phyloP scores from a whole-genome alignment of 2,329 filamentous ascomycete genomes.

The Claviceps fusiformis region DNA sequence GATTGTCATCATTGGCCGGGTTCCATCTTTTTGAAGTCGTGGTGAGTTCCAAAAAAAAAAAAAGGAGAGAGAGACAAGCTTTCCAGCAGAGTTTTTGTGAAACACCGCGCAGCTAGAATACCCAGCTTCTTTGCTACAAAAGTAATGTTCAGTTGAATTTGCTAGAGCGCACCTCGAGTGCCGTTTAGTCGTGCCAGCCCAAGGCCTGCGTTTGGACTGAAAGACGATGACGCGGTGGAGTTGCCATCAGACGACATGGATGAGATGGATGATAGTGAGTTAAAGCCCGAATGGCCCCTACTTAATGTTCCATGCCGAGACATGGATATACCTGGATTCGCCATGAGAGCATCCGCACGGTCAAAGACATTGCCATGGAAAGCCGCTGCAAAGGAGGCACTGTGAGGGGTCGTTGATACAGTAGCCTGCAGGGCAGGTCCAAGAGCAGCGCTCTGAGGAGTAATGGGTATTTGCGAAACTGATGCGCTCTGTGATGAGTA shows the following conservation, averaged over 20 bases:
- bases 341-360: conserved; percentile 43
- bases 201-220: conserved; percentile 19
- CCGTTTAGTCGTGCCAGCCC: conserved; percentile 22
- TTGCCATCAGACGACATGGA: conserved; percentile 28
- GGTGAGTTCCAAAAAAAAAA: background rate
- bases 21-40: background rate
- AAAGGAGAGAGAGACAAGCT: background rate
- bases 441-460: conserved; percentile 76
- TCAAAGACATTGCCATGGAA: conserved; percentile 48
- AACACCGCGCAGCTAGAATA: background rate
- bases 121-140: background rate
- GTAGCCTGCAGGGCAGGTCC: conserved; percentile 86
- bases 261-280: conserved; percentile 26
- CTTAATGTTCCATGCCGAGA: conserved; percentile 35
- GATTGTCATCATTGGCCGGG: background rate
- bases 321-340: conserved; percentile 44
- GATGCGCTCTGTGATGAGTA: conserved; percentile 16
- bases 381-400: conserved; percentile 38
- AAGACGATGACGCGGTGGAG: conserved; percentile 17
- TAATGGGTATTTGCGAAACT: conserved; percentile 48
- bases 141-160: background rate
- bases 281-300: conserved; percentile 26
- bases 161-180: conserved; percentile 23
- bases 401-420: conserved; percentile 58
- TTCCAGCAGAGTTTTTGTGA: background rate